Conservation (phyloP, 2,329 filamentous ascomycete genomes). For the Tolypocladium ovalisporum region DNA sequence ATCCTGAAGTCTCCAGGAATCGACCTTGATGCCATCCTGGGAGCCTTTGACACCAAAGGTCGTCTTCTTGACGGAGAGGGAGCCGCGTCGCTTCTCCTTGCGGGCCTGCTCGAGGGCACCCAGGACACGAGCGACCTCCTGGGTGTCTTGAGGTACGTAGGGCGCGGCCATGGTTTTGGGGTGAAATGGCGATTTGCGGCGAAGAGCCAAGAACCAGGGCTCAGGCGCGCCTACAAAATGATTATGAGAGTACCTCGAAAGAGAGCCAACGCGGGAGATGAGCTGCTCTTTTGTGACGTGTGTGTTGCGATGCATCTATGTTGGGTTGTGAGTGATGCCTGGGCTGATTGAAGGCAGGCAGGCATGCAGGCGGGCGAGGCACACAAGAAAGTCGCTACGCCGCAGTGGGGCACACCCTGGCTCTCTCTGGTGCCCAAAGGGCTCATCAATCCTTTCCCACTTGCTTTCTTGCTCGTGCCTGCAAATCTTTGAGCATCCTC, state of each 20-base stretch:
- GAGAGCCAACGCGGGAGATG: neutral
- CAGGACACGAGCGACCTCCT: slow-evolving; percentile 57
- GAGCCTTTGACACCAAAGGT: slow-evolving; percentile 58
- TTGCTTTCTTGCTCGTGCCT: neutral
- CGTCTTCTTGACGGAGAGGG: slow-evolving; percentile 69
- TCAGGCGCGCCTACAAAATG: neutral
- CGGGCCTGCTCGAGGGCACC: slow-evolving; percentile 46
- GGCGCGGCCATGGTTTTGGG: slow-evolving; percentile 33
- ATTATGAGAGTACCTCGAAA: neutral
- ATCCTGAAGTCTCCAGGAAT: slow-evolving; percentile 90
- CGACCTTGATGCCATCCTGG: slow-evolving; percentile 54
- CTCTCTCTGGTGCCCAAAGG: neutral
- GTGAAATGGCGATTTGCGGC: neutral
- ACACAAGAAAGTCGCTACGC: neutral
- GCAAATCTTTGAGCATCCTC: neutral
- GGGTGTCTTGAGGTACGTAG: slow-evolving; percentile 56
- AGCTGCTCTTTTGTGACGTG: neutral
- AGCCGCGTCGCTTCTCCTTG: slow-evolving; percentile 44
- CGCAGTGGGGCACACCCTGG: neutral
- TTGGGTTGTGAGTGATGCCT: neutral
- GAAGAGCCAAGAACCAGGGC: neutral
- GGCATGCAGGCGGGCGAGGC: too few relatives aligned
- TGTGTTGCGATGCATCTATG: neutral
- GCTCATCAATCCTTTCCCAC: neutral
- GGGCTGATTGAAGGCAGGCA: neutral